Evolutionary conservation across 2,329 filamentous ascomycete genomes (phyloP), one percentile per base, ranked within the genome.

Genomic region (Diaporthe eres): DNA sequence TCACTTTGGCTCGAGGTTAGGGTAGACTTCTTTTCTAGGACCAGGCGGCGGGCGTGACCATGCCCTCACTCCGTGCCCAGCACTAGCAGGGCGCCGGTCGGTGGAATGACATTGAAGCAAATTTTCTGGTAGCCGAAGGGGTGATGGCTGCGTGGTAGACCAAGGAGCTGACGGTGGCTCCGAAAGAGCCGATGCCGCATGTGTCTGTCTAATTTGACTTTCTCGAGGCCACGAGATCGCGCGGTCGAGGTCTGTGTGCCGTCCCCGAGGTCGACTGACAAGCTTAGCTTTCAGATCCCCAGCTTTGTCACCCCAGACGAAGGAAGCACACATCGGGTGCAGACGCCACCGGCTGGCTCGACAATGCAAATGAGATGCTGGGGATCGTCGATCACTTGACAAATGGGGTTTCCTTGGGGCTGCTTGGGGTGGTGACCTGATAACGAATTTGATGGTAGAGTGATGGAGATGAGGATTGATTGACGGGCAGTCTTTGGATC

Each of bases 301-400:
- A 55, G 58, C 49, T 73, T 70, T 65, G 58, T 19, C 17, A 15
- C 71, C 71, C 71, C 71, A 37, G 71, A 73, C 13, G 71, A 65
- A 65, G 58, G 71, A 47, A 57, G 37, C 58, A 39, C n/a, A n/a
- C 25, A 63, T 42, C 71, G 47, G 51, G 51, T 22, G 71, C 71
- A 73, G 39, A 47, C 37, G 71, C 71, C 71, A 65, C 71, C 34
- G 47, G 47, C 39, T 73, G 71, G 71, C 58, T 73, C 47, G 31
- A 61, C 10, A n/a, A 65, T 55, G 47, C 37, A 55, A 73, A 65
- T 65, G 71, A 55, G 58, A 55, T 34, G 37, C 47, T 73, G 58
- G 71, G 71, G 58, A 51, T 28, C 28, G 58, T 55, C 58, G 39
- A 65, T 55, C 71, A 44, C n/a, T 55, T 57, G 58, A 55, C 71